phyloP scores from a whole-genome alignment of 148 eudicot species.

The Silene latifolia region DNA sequence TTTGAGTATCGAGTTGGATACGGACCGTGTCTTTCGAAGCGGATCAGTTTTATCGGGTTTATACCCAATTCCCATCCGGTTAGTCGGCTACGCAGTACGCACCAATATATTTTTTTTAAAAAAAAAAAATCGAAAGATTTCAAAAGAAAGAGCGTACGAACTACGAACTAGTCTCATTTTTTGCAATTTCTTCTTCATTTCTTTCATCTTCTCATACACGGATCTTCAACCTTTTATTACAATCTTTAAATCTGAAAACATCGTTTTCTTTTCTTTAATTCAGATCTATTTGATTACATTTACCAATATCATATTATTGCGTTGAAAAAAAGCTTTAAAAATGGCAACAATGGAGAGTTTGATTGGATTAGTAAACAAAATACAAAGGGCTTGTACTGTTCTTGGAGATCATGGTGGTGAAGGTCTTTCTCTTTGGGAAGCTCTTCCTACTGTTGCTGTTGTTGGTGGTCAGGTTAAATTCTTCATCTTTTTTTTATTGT shows the following conservation, averaged over 20 bases:
- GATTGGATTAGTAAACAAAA: constrained; percentile 78
- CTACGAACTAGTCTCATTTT: neutral
- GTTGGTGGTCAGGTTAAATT: constrained; percentile 80
- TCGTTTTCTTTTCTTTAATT: neutral
- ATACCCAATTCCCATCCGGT: too few relatives aligned
- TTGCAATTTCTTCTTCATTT: neutral
- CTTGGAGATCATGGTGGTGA: constrained; percentile 95
- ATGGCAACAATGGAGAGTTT: constrained; percentile 93
- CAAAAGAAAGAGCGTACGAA: neutral
- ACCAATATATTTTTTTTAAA: too few relatives aligned
- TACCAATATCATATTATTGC: neutral
- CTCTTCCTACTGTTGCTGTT: constrained; percentile 91
- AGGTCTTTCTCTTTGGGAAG: constrained; percentile 90
- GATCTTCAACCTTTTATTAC: neutral
- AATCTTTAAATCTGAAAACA: neutral
- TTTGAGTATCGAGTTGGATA: too few relatives aligned
- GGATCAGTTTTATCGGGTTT: too few relatives aligned
- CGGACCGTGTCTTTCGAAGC: too few relatives aligned
- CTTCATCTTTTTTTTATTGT: too few relatives aligned
- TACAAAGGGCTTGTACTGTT: constrained; percentile 81
- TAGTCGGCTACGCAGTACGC: too few relatives aligned
- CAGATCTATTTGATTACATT: neutral
- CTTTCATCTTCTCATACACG: neutral
- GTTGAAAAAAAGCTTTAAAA: neutral
- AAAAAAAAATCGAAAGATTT: too few relatives aligned